Conservation (phyloP, 495 filamentous ascomycete genomes). For the Talaromyces borbonicus region DNA sequence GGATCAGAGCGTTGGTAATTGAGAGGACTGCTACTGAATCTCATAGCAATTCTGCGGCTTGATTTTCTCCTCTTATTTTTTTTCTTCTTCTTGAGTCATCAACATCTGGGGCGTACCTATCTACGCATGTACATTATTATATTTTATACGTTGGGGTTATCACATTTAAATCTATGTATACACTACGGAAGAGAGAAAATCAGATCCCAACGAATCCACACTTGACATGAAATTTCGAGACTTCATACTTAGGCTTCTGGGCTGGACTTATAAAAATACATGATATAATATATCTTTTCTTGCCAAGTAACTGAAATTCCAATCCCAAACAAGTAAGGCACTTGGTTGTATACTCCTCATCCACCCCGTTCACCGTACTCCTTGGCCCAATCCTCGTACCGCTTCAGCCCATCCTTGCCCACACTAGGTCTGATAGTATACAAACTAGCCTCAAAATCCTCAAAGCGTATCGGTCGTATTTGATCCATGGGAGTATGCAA, state of each 20-base stretch:
- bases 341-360: conserved; percentile 26
- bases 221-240: too few relatives aligned
- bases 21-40: conserved; percentile 12
- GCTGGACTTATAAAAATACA: not conserved
- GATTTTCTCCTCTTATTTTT: not conserved
- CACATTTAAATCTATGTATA: not conserved
- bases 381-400: conserved; percentile 90
- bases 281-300: not conserved
- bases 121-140: not conserved
- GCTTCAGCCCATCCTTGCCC: conserved; percentile 66
- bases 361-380: conserved; percentile 90
- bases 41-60: not conserved
- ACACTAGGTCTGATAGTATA: conserved; percentile 85
- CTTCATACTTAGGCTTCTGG: too few relatives aligned
- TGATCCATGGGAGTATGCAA: conserved; percentile 88
- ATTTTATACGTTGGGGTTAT: not conserved
- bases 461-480: conserved; percentile 73
- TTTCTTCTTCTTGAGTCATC: not conserved
- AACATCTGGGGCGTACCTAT: not conserved
- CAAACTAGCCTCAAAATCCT: conserved; percentile 81
- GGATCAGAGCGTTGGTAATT: conserved; percentile 10
- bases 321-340: too few relatives aligned
- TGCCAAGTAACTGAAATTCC: not conserved
- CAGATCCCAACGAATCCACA: too few relatives aligned
- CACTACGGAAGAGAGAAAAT: too few relatives aligned